A percentile compares a stretch with the other conserved stretches of the same genome.
Evolutionary conservation across 2,329 filamentous ascomycete species (phyloP).

Genomic region (Aplosporella prunicola): DNA sequence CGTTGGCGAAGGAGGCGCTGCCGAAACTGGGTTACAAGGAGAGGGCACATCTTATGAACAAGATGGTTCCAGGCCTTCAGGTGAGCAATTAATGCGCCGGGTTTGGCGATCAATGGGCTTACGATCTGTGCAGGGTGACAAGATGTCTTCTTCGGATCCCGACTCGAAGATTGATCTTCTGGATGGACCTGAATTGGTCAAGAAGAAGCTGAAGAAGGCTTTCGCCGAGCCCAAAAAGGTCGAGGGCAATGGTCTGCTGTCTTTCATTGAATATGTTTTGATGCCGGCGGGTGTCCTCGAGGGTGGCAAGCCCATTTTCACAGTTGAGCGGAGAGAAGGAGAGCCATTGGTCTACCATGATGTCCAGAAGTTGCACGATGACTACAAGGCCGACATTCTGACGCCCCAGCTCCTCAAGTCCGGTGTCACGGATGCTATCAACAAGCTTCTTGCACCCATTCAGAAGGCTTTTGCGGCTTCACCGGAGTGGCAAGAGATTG

Average conservation of each 20-base stretch:
- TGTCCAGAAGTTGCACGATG: constrained; percentile 64
- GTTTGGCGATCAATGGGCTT: constrained; percentile 65
- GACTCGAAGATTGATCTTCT: constrained; percentile 93
- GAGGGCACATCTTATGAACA: constrained; percentile 66
- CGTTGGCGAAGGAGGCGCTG: constrained; percentile 72
- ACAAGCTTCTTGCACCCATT: constrained; percentile 67
- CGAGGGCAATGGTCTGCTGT: constrained; percentile 78
- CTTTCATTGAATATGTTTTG: constrained; percentile 79
- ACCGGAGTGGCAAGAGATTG: constrained; percentile 70
- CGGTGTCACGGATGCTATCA: constrained; percentile 66
- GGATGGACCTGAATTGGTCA: constrained; percentile 62
- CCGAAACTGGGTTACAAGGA: constrained; percentile 76
- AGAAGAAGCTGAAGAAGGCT: constrained; percentile 64
- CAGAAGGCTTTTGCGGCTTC: constrained; percentile 60
- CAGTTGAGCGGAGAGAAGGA: constrained; percentile 56
- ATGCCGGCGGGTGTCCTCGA: constrained; percentile 64
- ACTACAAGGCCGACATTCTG: constrained; percentile 71
- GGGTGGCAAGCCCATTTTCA: constrained; percentile 49
- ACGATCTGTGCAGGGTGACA: constrained; percentile 55
- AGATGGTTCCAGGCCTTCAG: constrained; percentile 81
- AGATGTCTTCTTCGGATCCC: constrained; percentile 63
- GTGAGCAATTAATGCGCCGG: constrained; percentile 78
- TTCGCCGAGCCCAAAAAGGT: constrained; percentile 64
- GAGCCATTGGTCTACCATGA: constrained; percentile 73
- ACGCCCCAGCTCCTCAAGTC: constrained; percentile 82